These are phyloP conservation scores for Mollisiaceae sp. DNA, from an alignment of 2,329 filamentous ascomycete genomes.

Conservation along the genomic window DNA sequence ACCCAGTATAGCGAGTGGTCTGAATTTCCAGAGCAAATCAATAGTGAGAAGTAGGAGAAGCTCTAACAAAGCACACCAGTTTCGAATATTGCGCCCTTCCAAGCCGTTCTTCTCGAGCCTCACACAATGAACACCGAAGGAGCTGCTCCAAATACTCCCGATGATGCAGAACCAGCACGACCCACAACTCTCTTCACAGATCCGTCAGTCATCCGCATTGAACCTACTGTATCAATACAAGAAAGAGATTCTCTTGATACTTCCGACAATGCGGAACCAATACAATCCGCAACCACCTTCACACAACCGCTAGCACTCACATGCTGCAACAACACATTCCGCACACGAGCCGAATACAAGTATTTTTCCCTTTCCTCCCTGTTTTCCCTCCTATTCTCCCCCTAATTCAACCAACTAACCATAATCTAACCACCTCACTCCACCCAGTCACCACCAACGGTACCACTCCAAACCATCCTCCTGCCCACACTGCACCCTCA, in stretches of 20 bases:
- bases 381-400: not conserved
- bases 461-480: not conserved
- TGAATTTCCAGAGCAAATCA: not conserved
- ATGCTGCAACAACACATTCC: conserved; percentile 4
- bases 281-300: not conserved
- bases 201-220: not conserved
- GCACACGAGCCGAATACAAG: conserved; percentile 2
- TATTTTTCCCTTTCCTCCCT: not conserved
- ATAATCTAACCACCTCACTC: not conserved
- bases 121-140: no score
- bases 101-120: no score
- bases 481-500: not conserved
- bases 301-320: not conserved
- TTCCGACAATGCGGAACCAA: not conserved
- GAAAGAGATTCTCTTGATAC: not conserved
- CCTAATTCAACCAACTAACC: not conserved
- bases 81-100: no score
- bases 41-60: no score
- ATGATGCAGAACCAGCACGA: no score
- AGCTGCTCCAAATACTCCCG: no score
- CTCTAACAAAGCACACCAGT: not conserved
- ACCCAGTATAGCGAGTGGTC: not conserved
- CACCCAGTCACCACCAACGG: not conserved
- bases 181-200: not conserved
- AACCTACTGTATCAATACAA: not conserved